A percentile compares a stretch with the other conserved stretches of the same genome.
phyloP scores from a whole-genome alignment of 495 filamentous ascomycete genomes.

The Chlorociboria aeruginascens region DNA sequence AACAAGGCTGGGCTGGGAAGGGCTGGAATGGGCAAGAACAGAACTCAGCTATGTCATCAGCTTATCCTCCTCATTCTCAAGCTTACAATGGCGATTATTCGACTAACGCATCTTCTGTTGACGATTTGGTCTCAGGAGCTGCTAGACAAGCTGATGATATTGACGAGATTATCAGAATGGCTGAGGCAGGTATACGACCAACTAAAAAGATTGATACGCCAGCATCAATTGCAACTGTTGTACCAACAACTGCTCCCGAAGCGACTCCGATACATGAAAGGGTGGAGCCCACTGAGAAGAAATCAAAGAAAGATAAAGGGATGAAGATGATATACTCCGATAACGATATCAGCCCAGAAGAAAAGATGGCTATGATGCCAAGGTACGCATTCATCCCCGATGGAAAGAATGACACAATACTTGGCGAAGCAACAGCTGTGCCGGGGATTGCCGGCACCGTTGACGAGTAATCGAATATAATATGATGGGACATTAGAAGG shows the following conservation, averaged over 20 bases:
- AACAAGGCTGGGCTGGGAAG: constrained; percentile 17
- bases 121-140: constrained; percentile 48
- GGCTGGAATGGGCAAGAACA: constrained; percentile 22
- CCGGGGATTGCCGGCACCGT: constrained; percentile 12
- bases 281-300: constrained; percentile 34
- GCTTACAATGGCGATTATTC: constrained; percentile 20
- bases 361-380: constrained; percentile 69
- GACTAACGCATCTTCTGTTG: constrained; percentile 38
- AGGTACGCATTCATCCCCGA: constrained; percentile 62
- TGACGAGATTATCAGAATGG: constrained; percentile 45
- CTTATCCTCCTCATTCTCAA: constrained; percentile 21
- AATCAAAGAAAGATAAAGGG: constrained; percentile 57
- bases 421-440: constrained; percentile 15
- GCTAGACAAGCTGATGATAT: constrained; percentile 39
- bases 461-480: constrained; percentile 4
- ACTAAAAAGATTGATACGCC: constrained; percentile 33
- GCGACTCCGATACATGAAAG: background rate
- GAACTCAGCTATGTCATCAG: constrained; percentile 25
- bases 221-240: constrained; percentile 19
- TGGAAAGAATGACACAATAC: constrained; percentile 21
- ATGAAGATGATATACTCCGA: constrained; percentile 75
- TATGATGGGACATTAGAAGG: constrained; percentile 3
- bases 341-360: constrained; percentile 69
- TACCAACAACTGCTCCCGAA: constrained; percentile 12
- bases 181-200: constrained; percentile 42